Conservation (phyloP, 2,329 filamentous ascomycete species). For the Diaporthe velutina region DNA sequence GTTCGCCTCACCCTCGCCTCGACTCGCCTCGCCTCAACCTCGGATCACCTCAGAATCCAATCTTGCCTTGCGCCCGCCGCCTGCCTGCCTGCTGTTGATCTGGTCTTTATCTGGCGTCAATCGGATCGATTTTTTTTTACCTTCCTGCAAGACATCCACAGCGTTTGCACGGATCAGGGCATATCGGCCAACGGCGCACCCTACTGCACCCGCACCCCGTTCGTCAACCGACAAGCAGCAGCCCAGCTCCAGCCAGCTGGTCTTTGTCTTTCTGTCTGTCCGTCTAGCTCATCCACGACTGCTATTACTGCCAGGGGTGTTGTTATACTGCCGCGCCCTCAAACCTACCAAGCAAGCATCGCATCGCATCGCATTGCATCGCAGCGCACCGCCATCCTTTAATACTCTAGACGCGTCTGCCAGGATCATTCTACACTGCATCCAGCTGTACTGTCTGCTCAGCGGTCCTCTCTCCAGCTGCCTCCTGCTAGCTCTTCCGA, state of each 20-base stretch:
- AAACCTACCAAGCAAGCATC: conserved; percentile 5
- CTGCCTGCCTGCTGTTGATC: conserved; percentile 30
- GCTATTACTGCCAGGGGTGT: conserved; percentile 10
- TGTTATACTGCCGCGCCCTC: conserved; percentile 4
- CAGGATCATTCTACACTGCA: conserved; percentile 1
- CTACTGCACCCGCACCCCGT: conserved; percentile 5
- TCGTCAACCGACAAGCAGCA: conserved; percentile 1
- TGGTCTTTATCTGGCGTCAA: conserved; percentile 24
- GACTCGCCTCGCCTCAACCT: conserved; percentile 9
- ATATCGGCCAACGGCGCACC: conserved; percentile 1
- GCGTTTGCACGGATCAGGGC: conserved; percentile 30
- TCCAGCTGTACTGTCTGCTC: background rate
- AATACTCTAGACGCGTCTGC: conserved; percentile 14
- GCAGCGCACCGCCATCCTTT: conserved; percentile 14
- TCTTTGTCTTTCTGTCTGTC: background rate
- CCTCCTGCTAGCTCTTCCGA: conserved; percentile 14
- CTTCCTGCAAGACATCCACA: conserved; percentile 31
- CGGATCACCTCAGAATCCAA: conserved; percentile 31
- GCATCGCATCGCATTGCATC: conserved; percentile 8
- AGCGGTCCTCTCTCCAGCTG: conserved; percentile 20
- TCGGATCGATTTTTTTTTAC: conserved; percentile 19
- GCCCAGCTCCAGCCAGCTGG: conserved; percentile 10
- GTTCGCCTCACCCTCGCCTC: conserved; percentile 25
- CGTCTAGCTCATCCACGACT: background rate
- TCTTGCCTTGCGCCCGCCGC: conserved; percentile 32